Evolutionary conservation across 2,329 filamentous ascomycete species (phyloP).

Genomic region (Talaromyces sp.): DNA sequence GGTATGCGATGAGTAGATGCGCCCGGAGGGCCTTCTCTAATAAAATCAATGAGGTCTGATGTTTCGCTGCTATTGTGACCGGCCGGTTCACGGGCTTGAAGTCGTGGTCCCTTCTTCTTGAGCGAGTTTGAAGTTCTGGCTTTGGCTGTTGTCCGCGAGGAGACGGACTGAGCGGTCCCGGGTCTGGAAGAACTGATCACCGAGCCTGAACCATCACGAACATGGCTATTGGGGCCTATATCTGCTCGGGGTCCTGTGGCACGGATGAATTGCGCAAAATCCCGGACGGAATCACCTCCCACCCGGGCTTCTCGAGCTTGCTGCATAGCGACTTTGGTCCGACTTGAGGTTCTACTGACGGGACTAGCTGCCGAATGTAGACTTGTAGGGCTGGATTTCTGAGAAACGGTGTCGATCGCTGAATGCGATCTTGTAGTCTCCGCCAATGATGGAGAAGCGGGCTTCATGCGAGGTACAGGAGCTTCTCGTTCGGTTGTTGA

Average conservation of each 20-base stretch:
- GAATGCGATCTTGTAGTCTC: conserved; percentile 20
- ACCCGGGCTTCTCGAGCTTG: conserved; percentile 70
- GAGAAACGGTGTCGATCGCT: conserved; percentile 21
- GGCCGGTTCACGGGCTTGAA: conserved; percentile 69
- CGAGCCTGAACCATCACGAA: conserved; percentile 14
- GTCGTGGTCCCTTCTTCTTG: conserved; percentile 42
- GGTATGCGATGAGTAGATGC: conserved; percentile 68
- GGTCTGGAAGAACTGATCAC: conserved; percentile 2
- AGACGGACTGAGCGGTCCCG: conserved; percentile 18
- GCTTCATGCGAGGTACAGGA: conserved; percentile 8
- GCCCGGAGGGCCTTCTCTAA: conserved; percentile 75
- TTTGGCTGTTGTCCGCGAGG: conserved; percentile 8
- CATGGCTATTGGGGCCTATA: background rate
- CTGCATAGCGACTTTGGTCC: conserved; percentile 24
- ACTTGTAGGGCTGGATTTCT: conserved; percentile 17
- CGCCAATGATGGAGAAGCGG: conserved; percentile 12
- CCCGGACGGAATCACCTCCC: conserved; percentile 66
- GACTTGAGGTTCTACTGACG: conserved; percentile 7
- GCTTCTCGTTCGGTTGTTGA: conserved; percentile 21
- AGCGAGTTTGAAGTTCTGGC: conserved; percentile 6
- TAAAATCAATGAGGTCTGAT: conserved; percentile 91
- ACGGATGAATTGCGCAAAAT: conserved; percentile 87
- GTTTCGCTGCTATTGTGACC: conserved; percentile 59
- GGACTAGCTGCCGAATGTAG: conserved; percentile 16
- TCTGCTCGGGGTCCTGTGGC: conserved; percentile 59